Conservation (phyloP, 768 basidiomycete species). For the Coprinopsis sp. region DNA sequence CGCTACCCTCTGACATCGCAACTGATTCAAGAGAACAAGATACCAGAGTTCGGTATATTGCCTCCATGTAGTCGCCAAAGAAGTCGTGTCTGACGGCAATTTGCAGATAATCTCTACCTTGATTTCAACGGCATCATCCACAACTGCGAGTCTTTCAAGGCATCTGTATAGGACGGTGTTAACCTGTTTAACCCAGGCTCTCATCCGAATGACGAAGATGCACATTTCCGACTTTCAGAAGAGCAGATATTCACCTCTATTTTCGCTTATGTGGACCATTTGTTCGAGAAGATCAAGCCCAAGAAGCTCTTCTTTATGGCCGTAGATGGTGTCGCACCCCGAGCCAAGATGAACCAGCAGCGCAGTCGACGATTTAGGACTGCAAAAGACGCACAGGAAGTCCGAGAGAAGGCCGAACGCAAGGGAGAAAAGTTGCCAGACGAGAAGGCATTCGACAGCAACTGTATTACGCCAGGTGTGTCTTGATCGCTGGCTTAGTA, state of each 20-base stretch:
- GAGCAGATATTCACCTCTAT: conserved; percentile 97
- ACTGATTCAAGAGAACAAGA: conserved; percentile 96
- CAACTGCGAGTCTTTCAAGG: conserved; percentile 47
- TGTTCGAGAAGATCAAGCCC: conserved; percentile 96
- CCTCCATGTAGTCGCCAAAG: not conserved
- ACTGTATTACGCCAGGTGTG: conserved; percentile 96
- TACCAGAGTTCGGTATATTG: conserved; percentile 88
- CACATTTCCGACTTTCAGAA: conserved; percentile 92
- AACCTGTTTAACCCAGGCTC: conserved; percentile 46
- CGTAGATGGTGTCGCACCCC: conserved; percentile 93
- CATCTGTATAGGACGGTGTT: not conserved
- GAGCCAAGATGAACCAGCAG: conserved; percentile 99
- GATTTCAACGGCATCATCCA: conserved; percentile 95
- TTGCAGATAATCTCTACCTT: conserved; percentile 80
- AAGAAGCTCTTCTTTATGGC: conserved; percentile 99
- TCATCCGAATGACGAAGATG: conserved; percentile 95
- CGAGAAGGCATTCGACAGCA: conserved; percentile 96
- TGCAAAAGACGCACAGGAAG: conserved; percentile 86
- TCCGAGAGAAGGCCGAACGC: conserved; percentile 77
- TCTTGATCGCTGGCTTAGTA: conserved; percentile 4
- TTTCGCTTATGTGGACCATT: conserved; percentile 93
- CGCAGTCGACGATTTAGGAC: conserved; percentile 90
- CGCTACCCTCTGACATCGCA: conserved; percentile 98
- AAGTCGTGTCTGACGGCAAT: conserved; percentile 11
- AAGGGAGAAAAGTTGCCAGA: conserved; percentile 91